Percentiles rank a stretch among this genome's conserved stretches.
Conservation (phyloP, 345 rosid species). For the Corymbia maculata region DNA sequence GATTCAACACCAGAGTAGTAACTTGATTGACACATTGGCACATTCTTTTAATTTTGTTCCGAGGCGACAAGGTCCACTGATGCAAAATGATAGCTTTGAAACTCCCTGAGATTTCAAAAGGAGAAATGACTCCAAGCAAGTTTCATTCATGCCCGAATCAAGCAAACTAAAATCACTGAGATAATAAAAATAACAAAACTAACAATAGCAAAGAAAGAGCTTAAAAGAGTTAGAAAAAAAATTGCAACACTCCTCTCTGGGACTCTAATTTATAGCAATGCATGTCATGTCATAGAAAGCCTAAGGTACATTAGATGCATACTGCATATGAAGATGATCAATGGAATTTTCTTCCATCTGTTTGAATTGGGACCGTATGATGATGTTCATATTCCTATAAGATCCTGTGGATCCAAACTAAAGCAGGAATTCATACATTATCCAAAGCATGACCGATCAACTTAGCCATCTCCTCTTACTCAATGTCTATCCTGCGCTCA, state of each 20-base stretch:
- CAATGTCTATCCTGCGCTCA: slow-evolving; percentile 60
- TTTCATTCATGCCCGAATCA: not conserved
- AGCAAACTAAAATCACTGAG: not conserved
- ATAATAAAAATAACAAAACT: no score
- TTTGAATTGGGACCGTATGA: no score
- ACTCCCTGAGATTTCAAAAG: slow-evolving; percentile 55
- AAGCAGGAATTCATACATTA: slow-evolving; percentile 19
- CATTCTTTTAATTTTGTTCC: slow-evolving; percentile 46
- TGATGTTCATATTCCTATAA: no score
- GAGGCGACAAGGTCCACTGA: slow-evolving; percentile 87
- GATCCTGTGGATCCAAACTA: no score
- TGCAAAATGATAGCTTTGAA: slow-evolving; percentile 66
- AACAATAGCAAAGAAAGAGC: no score
- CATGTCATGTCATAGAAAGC: no score
- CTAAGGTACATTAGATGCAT: no score
- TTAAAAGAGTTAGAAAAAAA: no score
- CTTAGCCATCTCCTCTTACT: slow-evolving; percentile 68
- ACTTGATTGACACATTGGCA: slow-evolving; percentile 48
- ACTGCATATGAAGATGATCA: no score
- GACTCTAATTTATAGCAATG: no score
- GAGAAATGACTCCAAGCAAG: not conserved
- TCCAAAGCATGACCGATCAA: slow-evolving; percentile 62
- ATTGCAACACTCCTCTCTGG: no score
- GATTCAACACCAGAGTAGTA: slow-evolving; percentile 82
- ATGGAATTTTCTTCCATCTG: no score